Conservation (phyloP, 768 basidiomycete genomes). For the Leccinum ochraceum region DNA sequence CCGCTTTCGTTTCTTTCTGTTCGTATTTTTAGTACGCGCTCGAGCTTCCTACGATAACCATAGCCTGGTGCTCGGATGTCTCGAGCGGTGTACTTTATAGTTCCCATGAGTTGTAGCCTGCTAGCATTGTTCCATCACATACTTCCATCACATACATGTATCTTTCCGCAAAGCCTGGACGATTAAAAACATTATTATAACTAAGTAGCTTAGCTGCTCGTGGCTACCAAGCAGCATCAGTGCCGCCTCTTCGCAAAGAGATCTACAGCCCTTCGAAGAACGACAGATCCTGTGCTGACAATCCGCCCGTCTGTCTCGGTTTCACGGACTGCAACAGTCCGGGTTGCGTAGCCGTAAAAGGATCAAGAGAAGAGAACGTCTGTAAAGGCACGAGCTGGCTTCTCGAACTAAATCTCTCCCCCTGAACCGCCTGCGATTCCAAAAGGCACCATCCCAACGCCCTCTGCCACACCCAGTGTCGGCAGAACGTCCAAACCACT, state of each 20-base stretch:
- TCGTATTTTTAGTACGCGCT: not conserved
- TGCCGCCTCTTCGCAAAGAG: not conserved
- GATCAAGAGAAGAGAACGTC: not conserved
- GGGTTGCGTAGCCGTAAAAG: slow-evolving; percentile 13
- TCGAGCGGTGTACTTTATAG: not conserved
- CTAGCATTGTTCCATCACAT: not conserved
- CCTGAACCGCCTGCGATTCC: slow-evolving; percentile 2
- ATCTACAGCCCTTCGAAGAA: slow-evolving; percentile 78
- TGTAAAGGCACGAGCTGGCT: slow-evolving; percentile 17
- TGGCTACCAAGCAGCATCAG: not conserved
- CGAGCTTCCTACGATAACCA: slow-evolving; percentile 7
- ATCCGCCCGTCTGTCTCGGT: slow-evolving; percentile 45
- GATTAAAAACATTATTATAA: not conserved
- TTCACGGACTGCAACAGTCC: slow-evolving; percentile 15
- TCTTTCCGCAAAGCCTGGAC: not conserved
- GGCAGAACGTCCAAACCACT: not conserved
- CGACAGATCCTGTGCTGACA: slow-evolving; percentile 83
- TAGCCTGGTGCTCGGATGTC: not conserved
- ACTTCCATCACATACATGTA: not conserved
- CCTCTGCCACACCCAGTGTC: not conserved
- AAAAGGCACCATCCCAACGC: slow-evolving; percentile 4
- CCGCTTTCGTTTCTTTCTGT: not conserved
- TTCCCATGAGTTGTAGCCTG: not conserved
- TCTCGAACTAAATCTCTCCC: slow-evolving; percentile 4
- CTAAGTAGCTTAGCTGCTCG: not conserved